A percentile compares a stretch with the other conserved stretches of the same genome.
Evolutionary conservation across 75 land plant genomes (phyloP).

Genomic region (Pinus tabuliformis): DNA sequence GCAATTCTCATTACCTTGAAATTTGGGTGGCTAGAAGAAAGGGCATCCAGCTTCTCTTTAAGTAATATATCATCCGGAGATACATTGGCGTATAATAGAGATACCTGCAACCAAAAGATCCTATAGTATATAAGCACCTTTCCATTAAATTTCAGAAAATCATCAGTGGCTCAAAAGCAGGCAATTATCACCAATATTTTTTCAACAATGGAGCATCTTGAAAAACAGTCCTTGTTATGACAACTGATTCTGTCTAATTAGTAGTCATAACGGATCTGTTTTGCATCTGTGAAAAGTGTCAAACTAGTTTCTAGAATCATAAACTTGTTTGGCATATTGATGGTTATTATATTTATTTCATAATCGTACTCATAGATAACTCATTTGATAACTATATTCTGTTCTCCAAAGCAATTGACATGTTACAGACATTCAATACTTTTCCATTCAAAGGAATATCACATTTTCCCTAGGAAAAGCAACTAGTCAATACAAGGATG

Average conservation of each 20-base stretch:
- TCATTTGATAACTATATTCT: too few relatives aligned
- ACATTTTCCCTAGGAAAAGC: background rate
- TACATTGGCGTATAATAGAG: conserved; percentile 82
- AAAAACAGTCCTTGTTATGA: background rate
- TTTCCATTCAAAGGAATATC: too few relatives aligned
- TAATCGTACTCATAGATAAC: too few relatives aligned
- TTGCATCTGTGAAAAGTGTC: background rate
- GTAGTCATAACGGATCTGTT: background rate
- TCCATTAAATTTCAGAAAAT: background rate
- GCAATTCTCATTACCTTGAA: conserved; percentile 59
- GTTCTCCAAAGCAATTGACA: too few relatives aligned
- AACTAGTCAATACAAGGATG: background rate
- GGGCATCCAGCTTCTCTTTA: conserved; percentile 75
- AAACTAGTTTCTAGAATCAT: background rate
- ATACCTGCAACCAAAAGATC: conserved; percentile 48
- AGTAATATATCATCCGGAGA: conserved; percentile 96
- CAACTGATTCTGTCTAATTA: background rate
- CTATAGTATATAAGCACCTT: background rate
- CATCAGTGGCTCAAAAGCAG: background rate
- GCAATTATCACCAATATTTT: background rate
- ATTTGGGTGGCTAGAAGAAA: conserved; percentile 79
- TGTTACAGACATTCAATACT: too few relatives aligned
- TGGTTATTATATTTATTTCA: too few relatives aligned
- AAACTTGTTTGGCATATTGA: too few relatives aligned
- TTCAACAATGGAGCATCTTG: conserved; percentile 2